Conservation (phyloP, 1,284 basidiomycete genomes). For the Irpex sp. region DNA sequence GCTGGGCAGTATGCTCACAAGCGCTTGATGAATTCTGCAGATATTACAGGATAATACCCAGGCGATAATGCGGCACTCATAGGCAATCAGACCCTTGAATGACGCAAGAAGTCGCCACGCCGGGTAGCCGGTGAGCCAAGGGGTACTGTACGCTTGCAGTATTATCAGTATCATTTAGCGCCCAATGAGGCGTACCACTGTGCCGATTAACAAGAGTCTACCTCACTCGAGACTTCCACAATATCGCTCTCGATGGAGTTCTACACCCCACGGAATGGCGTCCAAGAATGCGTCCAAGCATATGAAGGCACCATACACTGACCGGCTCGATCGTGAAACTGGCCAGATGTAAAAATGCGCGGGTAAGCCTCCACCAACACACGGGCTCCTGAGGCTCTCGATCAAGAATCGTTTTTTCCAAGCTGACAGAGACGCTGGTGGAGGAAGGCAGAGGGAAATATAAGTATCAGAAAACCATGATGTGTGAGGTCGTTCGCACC, state of each 20-base stretch:
- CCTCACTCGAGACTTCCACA: background rate
- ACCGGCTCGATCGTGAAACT: background rate
- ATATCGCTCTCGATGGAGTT: background rate
- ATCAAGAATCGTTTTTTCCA: background rate
- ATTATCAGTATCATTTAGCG: background rate
- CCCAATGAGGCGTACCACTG: background rate
- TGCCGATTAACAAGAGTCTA: background rate
- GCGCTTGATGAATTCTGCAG: too few relatives aligned
- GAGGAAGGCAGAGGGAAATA: background rate
- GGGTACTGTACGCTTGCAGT: background rate
- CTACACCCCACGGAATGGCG: background rate
- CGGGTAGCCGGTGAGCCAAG: background rate
- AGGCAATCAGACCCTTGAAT: slow-evolving; percentile 1
- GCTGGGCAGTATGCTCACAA: too few relatives aligned
- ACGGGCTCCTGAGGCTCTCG: background rate
- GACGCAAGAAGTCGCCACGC: background rate
- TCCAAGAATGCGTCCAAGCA: background rate
- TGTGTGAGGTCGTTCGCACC: background rate
- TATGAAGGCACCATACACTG: background rate
- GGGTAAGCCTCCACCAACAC: background rate
- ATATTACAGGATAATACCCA: too few relatives aligned
- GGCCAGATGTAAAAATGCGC: background rate
- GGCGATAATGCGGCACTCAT: background rate
- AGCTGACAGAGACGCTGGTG: slow-evolving; percentile 2
- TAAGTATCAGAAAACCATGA: background rate